These are phyloP conservation scores for Albizia julibrissin DNA, from an alignment of 306 rosid genomes.

Conservation along the genomic window DNA sequence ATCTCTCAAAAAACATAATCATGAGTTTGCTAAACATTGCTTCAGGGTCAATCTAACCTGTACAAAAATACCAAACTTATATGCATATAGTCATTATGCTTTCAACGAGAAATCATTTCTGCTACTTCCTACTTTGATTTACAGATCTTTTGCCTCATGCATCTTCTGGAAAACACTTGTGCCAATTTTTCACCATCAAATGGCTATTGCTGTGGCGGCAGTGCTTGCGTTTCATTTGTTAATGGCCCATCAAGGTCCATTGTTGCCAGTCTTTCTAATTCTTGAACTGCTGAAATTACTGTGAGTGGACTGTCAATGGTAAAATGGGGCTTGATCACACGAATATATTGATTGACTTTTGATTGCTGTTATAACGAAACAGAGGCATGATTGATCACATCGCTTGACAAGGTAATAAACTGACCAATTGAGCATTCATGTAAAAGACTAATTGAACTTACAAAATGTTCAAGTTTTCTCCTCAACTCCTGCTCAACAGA, in stretches of 20 bases:
- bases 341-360: slow-evolving; percentile 64
- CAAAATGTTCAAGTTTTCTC: slow-evolving; percentile 69
- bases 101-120: slow-evolving; percentile 57
- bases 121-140: slow-evolving; percentile 66
- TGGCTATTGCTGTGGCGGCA: neutral
- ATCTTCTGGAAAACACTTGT: slow-evolving; percentile 41
- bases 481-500: slow-evolving; percentile 45
- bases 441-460: slow-evolving; percentile 46
- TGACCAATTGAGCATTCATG: neutral
- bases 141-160: slow-evolving; percentile 53
- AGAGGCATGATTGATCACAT: slow-evolving; percentile 18
- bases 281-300: slow-evolving; percentile 63
- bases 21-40: slow-evolving; percentile 38
- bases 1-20: slow-evolving; percentile 36
- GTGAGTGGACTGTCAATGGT: slow-evolving; percentile 48
- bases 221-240: slow-evolving; percentile 38
- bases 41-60: slow-evolving; percentile 31
- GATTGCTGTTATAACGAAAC: slow-evolving; percentile 55
- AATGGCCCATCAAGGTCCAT: slow-evolving; percentile 53
- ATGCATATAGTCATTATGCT: too few relatives aligned
- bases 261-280: slow-evolving; percentile 59
- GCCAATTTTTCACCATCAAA: slow-evolving; percentile 23
- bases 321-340: slow-evolving; percentile 58
- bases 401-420: neutral
- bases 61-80: slow-evolving; percentile 45